Evolutionary conservation across 1,139 yeast genomes (phyloP).

Genomic region (Debaryomyces coudertii): DNA sequence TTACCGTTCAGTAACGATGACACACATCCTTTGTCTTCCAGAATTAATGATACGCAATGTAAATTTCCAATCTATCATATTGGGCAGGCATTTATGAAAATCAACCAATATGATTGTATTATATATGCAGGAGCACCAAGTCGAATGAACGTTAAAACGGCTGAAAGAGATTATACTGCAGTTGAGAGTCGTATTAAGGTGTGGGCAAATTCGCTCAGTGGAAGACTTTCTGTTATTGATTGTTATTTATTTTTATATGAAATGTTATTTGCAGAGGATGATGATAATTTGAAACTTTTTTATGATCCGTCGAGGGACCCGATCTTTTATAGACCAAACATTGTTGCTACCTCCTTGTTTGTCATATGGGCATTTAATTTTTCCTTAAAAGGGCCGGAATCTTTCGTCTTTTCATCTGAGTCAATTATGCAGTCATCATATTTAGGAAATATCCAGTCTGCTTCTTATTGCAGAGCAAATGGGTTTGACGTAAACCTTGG

Average conservation of each 20-base stretch:
- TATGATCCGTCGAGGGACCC: constrained; percentile 5
- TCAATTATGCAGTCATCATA: background rate
- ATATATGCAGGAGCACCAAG: constrained; percentile 83
- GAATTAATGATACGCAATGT: constrained; percentile 18
- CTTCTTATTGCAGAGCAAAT: background rate
- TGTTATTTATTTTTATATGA: constrained; percentile 67
- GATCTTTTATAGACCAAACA: constrained; percentile 39
- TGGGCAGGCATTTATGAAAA: constrained; percentile 70
- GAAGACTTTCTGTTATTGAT: constrained; percentile 49
- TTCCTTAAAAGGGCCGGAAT: constrained; percentile 44
- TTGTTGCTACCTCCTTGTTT: constrained; percentile 48
- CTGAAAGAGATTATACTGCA: constrained; percentile 53
- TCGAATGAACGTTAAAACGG: constrained; percentile 75
- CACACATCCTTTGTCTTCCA: constrained; percentile 10
- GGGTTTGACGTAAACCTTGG: background rate
- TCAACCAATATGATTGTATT: constrained; percentile 77
- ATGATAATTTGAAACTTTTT: background rate
- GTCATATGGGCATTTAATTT: constrained; percentile 54
- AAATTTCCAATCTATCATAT: constrained; percentile 64
- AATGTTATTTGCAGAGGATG: constrained; percentile 42
- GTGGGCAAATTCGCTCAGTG: constrained; percentile 37
- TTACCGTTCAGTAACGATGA: constrained; percentile 2
- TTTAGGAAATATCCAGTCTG: background rate
- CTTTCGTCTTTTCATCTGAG: constrained; percentile 12
- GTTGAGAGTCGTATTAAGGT: constrained; percentile 38